These are phyloP conservation scores for Gossypium raimondii DNA, from an alignment of 345 rosid species.

Conservation along the genomic window DNA sequence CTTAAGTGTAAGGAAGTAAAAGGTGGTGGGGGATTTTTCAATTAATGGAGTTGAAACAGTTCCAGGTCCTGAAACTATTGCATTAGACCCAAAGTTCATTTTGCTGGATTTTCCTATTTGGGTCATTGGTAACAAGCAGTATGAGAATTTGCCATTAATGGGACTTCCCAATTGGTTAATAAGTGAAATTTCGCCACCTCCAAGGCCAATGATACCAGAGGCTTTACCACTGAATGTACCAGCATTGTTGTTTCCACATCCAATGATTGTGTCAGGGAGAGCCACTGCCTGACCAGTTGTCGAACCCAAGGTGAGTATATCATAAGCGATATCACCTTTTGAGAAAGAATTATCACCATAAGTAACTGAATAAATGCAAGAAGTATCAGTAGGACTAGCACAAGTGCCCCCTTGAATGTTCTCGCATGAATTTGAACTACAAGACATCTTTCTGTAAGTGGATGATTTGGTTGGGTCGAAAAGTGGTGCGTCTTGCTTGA, in stretches of 20 bases:
- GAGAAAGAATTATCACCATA: conserved; percentile 42
- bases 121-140: conserved; percentile 48
- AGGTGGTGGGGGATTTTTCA: conserved; percentile 30
- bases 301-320: conserved; percentile 42
- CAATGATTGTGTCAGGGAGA: conserved; percentile 33
- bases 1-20: conserved; percentile 38
- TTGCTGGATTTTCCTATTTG: conserved; percentile 29
- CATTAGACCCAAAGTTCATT: conserved; percentile 46
- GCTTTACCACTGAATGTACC: conserved; percentile 37
- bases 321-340: conserved; percentile 41
- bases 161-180: conserved; percentile 40
- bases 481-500: conserved; percentile 27
- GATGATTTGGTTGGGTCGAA: conserved; percentile 39
- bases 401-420: conserved; percentile 11
- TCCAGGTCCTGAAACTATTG: conserved; percentile 36
- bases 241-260: conserved; percentile 49
- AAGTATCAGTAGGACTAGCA: not conserved
- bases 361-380: conserved; percentile 26
- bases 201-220: conserved; percentile 60
- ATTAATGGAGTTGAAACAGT: conserved; percentile 44
- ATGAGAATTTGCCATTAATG: conserved; percentile 51
- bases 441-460: conserved; percentile 32
- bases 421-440: conserved; percentile 27
- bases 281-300: conserved; percentile 30
- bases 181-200: conserved; percentile 46